Conservation (phyloP, 352 stramenopile genomes). For the Phytophthora chlamydospora region DNA sequence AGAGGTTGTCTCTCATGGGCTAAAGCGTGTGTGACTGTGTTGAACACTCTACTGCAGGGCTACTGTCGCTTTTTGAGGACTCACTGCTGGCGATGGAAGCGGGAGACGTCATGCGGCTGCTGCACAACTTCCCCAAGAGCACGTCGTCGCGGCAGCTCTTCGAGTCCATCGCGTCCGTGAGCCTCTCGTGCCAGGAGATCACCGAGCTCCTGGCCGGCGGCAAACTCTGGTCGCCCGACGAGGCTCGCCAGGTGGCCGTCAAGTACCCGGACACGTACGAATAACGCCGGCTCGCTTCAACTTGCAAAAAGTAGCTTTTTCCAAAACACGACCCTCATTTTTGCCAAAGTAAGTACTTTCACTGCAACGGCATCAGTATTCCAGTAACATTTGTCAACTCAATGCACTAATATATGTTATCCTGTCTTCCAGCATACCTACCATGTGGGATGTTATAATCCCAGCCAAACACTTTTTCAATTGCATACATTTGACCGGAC, state of each 20-base stretch:
- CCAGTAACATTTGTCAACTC: no score
- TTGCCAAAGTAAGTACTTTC: slow-evolving; percentile 1
- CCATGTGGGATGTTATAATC: background rate
- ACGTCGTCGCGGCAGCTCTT: slow-evolving; percentile 72
- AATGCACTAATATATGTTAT: background rate
- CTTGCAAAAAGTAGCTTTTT: slow-evolving; percentile 16
- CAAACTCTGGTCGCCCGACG: slow-evolving; percentile 80
- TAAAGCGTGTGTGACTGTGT: slow-evolving; percentile 3
- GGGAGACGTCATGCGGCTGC: slow-evolving; percentile 78
- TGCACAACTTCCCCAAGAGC: slow-evolving; percentile 76
- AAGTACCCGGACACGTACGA: slow-evolving; percentile 86
- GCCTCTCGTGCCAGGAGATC: slow-evolving; percentile 77
- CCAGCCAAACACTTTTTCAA: slow-evolving; percentile 34
- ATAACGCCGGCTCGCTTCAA: slow-evolving; percentile 26
- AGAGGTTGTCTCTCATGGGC: background rate
- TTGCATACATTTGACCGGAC: slow-evolving; percentile 7
- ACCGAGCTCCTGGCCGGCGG: slow-evolving; percentile 68
- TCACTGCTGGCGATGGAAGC: slow-evolving; percentile 73
- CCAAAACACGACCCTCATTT: slow-evolving; percentile 19
- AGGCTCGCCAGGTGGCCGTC: slow-evolving; percentile 58
- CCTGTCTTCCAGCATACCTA: slow-evolving; percentile 5
- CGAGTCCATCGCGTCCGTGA: slow-evolving; percentile 63
- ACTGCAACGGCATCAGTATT: no score
- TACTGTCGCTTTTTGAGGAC: slow-evolving; percentile 76
- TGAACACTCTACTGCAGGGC: slow-evolving; percentile 38